Base-by-base conservation (phyloP, 2,329 filamentous ascomycete genomes). In the Epichloe amarillans region DNA sequence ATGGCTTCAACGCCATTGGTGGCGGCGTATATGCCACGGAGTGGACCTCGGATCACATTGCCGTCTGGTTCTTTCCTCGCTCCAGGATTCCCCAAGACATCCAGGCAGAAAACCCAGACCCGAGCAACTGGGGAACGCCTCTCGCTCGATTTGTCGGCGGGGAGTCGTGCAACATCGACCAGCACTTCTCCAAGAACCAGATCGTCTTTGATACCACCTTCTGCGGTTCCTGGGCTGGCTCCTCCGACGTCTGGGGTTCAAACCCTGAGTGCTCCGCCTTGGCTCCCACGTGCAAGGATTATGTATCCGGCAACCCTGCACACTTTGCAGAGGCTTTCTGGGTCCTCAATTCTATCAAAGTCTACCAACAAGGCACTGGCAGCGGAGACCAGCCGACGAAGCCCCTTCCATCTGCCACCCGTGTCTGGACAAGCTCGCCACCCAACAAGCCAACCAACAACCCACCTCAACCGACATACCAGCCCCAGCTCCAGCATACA, bases 221-320 rank as follows among this genome's bases (percentile, higher is more conserved):
- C 65, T 96, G 90, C 66, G 90, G 90, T 19, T 79, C 84, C 61
- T 95, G 89, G 89, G 89, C 89, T 7, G 87, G 87, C 23, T 64
- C 70, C 41, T 57, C 58, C 14, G 52, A 56, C 4, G 79, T 82
- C 36, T 95, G 85, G 83, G 60, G 61, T 46, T 61, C 64, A 35
- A 74, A 82, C 53, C 54, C 66, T 4, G 73, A 76, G 42, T 90
- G 86, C 65, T 68, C 74, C 1, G 67, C 74, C 40, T 72, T 79
- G 56, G 85, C 80, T 0, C 54, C 67, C 39, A 82, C 80, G 1
- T 95, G 90, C 71, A 63, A 82, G 30, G 77, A 80, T 23, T 95
- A 80, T 63, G 89, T 95, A 21, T 72, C 73, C 50, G 71, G 76
- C 57, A 86, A 90, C 65, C 85, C 88, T 0, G 61, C 66, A 8